phyloP scores from a whole-genome alignment of 2,329 filamentous ascomycete species.

The Clarireedia paspali region DNA sequence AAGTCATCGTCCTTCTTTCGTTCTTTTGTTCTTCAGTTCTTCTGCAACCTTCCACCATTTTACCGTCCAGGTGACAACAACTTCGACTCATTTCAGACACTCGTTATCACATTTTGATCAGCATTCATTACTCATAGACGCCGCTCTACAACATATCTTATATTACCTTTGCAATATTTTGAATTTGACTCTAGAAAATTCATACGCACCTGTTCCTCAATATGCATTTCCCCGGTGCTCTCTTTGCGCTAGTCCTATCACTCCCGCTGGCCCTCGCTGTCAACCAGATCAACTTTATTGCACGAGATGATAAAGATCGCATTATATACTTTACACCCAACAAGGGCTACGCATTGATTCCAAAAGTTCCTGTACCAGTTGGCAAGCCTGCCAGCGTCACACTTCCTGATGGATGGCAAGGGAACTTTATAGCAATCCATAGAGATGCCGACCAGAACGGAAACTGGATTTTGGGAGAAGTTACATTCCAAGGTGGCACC shows the following conservation, averaged over 20 bases:
- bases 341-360: background rate
- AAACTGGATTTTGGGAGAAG: background rate
- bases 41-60: too few relatives aligned
- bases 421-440: background rate
- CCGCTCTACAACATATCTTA: too few relatives aligned
- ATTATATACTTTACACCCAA: background rate
- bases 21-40: too few relatives aligned
- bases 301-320: background rate
- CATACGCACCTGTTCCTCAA: background rate
- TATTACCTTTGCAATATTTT: too few relatives aligned
- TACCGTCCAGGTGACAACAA: too few relatives aligned
- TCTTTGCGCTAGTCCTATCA: background rate
- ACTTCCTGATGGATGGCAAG: background rate
- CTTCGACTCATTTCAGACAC: too few relatives aligned
- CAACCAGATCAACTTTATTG: background rate
- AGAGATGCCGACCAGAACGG: background rate
- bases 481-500: background rate
- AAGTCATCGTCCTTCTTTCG: too few relatives aligned
- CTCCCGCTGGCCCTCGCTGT: background rate
- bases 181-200: too few relatives aligned
- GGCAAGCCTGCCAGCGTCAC: background rate
- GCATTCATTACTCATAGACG: too few relatives aligned
- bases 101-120: too few relatives aligned
- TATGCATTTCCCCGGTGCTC: background rate
- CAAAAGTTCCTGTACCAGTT: background rate